Percentiles rank a stretch among this genome's conserved stretches.
These are phyloP conservation scores for Allium fistulosum DNA, from an alignment of 106 monocot species.

Conservation along the genomic window DNA sequence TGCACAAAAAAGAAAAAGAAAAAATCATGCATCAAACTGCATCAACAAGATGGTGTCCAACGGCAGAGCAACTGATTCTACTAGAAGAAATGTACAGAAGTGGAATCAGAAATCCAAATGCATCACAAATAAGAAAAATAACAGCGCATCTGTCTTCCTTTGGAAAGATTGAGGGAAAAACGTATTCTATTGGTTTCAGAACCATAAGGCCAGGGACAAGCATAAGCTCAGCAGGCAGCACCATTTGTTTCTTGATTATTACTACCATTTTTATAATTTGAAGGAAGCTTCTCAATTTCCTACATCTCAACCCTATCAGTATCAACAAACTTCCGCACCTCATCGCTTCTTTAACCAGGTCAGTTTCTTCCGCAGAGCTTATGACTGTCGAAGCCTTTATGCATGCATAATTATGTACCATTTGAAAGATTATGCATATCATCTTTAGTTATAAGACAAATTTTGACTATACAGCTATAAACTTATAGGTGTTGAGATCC, in stretches of 20 bases:
- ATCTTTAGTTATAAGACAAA: not conserved
- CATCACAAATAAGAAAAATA: conserved; percentile 64
- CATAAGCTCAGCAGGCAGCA: conserved; percentile 59
- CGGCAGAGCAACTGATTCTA: conserved; percentile 75
- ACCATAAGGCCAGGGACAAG: conserved; percentile 75
- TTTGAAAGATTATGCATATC: not conserved
- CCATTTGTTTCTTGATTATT: conserved; percentile 7
- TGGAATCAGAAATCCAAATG: conserved; percentile 62
- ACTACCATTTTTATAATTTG: conserved; percentile 1
- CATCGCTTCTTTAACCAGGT: conserved; percentile 13
- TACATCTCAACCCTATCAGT: not conserved
- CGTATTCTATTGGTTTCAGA: conserved; percentile 92
- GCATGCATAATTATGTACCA: not conserved
- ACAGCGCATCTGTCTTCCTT: conserved; percentile 56
- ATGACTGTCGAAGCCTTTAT: not conserved
- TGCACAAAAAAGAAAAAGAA: not conserved
- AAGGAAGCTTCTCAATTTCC: conserved; percentile 6
- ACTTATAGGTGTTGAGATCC: not conserved
- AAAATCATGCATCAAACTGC: conserved; percentile 56
- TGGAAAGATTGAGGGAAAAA: conserved; percentile 83
- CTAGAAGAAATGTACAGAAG: conserved; percentile 76
- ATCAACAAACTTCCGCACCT: not conserved
- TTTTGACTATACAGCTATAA: not conserved
- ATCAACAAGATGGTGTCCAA: conserved; percentile 69
- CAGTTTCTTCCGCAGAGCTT: not conserved